Base-by-base conservation (phyloP, 2,329 filamentous ascomycete species). In the Lachnellula subtilissima region DNA sequence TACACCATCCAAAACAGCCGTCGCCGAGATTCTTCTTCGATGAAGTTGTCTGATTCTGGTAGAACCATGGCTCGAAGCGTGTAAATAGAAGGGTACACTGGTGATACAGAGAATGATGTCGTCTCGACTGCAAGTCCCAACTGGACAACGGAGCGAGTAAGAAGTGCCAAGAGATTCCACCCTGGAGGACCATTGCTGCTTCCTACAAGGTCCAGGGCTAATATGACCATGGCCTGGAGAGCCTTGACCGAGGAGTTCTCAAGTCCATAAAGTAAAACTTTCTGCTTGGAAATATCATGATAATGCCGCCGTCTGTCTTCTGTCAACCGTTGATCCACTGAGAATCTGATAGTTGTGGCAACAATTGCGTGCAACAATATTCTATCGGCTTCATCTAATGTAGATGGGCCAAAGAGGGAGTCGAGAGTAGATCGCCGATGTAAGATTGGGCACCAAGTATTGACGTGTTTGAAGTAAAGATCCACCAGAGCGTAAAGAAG, bases 1-100 rank as follows among this genome's bases (percentile, higher is more conserved):
- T 96, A 97, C 11, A 96, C 86, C 85, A 95, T 93, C 92, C 92
- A 97, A 71, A 97, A 96, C 1, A 96, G 76, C 25, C 92, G 80
- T 28, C 92, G 81, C 28, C 91, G 79, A 43, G 89, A 88, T 71
- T 97, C 92, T 59, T 96, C 92, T 69, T 96, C 91, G 54, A 96
- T 87, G 71, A 92, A 96, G 59, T 91, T 88, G 50, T 84, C 85
- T 0, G 92, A 82, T 58, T 96, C 91, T 0, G 91, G 88, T 0
- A 96, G 76, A 2, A 93, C 86, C 76, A 92, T 92, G 15, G 91
- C 90, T 53, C 91, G 81, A 46, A 96, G 76, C 0, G 91, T 96
- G 69, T 95, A 96, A 48, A 96, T 96, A 0, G 92, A 96, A 2
- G 87, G 85, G 69, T 88, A 91, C 54, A 85, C 81, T 0, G 91